These are phyloP conservation scores for Lotmaria passim DNA, from an alignment of 208 protist genomes.

Conservation along the genomic window DNA sequence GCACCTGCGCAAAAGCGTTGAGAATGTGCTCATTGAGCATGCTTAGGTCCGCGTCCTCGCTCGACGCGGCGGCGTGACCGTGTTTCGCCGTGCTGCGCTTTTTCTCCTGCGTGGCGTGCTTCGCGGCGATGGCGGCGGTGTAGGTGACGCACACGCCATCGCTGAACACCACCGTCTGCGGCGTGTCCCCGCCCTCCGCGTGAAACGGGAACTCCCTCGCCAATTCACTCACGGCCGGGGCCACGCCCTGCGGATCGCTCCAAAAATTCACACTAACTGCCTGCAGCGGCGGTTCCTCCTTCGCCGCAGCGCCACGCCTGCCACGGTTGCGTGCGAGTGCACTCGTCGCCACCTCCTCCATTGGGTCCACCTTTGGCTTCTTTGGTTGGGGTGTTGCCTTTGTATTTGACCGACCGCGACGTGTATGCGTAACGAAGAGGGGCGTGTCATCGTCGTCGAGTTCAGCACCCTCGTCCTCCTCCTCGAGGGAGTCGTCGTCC, in stretches of 20 bases:
- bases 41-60: constrained; percentile 72
- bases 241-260: constrained; percentile 50
- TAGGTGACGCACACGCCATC: constrained; percentile 85
- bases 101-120: constrained; percentile 42
- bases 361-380: constrained; percentile 9
- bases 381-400: constrained; percentile 8
- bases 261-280: constrained; percentile 73
- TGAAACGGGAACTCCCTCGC: constrained; percentile 54
- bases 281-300: constrained; percentile 35
- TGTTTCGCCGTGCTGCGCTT: constrained; percentile 29
- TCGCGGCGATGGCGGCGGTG: constrained; percentile 58
- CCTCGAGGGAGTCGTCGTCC: constrained; percentile 10
- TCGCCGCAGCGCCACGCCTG: constrained; percentile 1
- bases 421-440: not conserved
- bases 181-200: constrained; percentile 23
- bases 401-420: not conserved
- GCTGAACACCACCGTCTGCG: constrained; percentile 76
- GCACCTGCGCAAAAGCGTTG: constrained; percentile 73
- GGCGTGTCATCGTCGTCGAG: constrained; percentile 17
- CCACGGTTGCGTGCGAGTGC: not conserved
- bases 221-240: constrained; percentile 39
- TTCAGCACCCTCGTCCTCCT: constrained; percentile 5
- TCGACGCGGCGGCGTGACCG: constrained; percentile 16
- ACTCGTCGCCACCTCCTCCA: not conserved
- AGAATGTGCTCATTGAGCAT: constrained; percentile 84